Percentiles rank a stretch among this genome's conserved stretches.
Conservation (phyloP, 257 asterid species). For the Solanum medicagineum region DNA sequence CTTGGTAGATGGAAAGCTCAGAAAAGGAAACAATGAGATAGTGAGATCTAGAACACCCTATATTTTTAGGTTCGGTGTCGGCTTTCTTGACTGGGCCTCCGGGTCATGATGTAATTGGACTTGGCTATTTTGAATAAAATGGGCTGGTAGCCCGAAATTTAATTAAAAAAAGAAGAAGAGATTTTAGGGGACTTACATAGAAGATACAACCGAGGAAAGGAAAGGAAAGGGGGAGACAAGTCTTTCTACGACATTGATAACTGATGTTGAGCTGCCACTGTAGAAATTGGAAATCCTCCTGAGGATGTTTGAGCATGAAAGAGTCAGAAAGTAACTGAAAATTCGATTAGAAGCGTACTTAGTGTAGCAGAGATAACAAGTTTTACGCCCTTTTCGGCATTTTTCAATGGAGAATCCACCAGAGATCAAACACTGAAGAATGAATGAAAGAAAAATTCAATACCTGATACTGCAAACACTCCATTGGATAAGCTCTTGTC, state of each 20-base stretch:
- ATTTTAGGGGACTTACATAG: constrained; percentile 23
- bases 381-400: constrained; percentile 11
- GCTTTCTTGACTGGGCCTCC: no score
- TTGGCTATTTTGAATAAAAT: no score
- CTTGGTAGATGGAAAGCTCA: no score
- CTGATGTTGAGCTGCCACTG: not conserved
- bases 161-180: not conserved
- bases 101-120: no score
- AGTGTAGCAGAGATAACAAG: constrained; percentile 34
- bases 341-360: constrained; percentile 35
- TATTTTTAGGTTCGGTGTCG: no score
- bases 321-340: constrained; percentile 21
- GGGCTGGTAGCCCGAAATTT: no score
- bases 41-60: no score
- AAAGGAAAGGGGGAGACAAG: constrained; percentile 73
- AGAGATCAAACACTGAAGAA: not conserved
- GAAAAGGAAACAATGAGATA: no score
- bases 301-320: constrained; percentile 10
- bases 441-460: no score
- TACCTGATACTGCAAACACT: no score
- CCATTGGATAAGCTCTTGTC: no score
- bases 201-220: constrained; percentile 39
- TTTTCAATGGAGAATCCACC: constrained; percentile 30
- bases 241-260: constrained; percentile 46
- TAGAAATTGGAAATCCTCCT: constrained; percentile 23